Conservation (phyloP, 83 land plant species). For the Thuja plicata region DNA sequence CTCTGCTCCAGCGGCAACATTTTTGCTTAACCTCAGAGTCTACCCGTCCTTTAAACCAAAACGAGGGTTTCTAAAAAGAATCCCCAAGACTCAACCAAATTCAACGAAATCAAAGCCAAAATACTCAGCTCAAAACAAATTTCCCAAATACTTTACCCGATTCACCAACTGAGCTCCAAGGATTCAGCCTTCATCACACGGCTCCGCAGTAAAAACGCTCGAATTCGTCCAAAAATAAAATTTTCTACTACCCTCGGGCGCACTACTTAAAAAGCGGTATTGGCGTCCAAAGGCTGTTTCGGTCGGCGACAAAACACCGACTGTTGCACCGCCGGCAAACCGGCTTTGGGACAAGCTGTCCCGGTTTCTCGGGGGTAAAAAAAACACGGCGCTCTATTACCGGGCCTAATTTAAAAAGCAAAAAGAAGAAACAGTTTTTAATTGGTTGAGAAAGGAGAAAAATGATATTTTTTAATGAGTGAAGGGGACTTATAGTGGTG, state of each 20-base stretch:
- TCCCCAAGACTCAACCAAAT: neutral
- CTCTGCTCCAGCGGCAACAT: slow-evolving; percentile 17
- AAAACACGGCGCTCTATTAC: neutral
- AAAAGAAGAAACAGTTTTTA: neutral
- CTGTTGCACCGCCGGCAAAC: neutral
- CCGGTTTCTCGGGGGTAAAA: neutral
- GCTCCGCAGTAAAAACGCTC: slow-evolving; percentile 8
- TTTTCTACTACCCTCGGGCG: neutral
- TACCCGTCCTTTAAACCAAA: neutral
- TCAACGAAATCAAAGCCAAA: neutral
- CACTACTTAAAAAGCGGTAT: slow-evolving; percentile 11
- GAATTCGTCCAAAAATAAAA: neutral
- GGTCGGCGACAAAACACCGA: neutral
- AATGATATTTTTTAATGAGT: neutral
- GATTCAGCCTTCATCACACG: neutral
- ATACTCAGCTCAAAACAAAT: neutral
- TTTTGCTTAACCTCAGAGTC: neutral
- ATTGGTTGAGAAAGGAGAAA: neutral
- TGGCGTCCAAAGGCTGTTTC: neutral
- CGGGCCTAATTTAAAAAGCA: neutral
- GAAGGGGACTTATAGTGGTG: slow-evolving; percentile 3
- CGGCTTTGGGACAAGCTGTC: neutral
- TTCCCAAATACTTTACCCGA: neutral
- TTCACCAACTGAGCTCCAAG: neutral
- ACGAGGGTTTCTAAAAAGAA: neutral